phyloP scores from a whole-genome alignment of 441 rosid genomes.

The Rhodomyrtus psidioides region DNA sequence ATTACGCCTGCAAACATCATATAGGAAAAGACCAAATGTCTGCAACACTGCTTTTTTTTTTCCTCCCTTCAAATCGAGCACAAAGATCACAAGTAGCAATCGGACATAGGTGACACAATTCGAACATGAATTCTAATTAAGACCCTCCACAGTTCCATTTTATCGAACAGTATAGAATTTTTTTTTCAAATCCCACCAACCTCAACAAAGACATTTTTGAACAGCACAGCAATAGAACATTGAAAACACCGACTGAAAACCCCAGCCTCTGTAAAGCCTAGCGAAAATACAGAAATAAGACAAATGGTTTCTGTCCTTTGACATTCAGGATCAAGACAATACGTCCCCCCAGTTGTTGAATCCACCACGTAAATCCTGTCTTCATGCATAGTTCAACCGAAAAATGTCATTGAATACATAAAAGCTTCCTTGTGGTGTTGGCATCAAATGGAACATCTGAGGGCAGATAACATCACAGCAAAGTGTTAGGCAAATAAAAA shows the following conservation, averaged over 20 bases:
- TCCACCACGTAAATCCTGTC: neutral
- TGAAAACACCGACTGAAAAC: neutral
- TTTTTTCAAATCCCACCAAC: neutral
- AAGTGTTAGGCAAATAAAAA: neutral
- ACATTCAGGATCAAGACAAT: neutral
- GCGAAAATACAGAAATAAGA: neutral
- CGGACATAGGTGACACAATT: neutral
- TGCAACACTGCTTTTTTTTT: neutral
- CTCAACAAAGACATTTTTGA: neutral
- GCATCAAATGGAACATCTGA: conserved; percentile 98
- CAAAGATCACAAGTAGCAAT: neutral
- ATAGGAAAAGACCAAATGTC: neutral
- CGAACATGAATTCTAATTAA: neutral
- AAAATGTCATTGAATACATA: conserved; percentile 91
- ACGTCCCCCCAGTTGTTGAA: neutral
- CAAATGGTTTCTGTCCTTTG: neutral
- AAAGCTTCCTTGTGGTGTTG: conserved; percentile 86
- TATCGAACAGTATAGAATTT: neutral
- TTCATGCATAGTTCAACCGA: conserved; percentile 97
- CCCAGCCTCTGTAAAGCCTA: neutral
- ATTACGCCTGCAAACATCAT: neutral
- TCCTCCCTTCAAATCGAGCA: neutral
- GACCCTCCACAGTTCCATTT: neutral
- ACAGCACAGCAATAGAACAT: neutral
- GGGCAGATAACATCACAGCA: conserved; percentile 10